Percentiles rank a stretch among this genome's conserved stretches.
Conservation (phyloP, 371 early-diverging fungal species). For the Mucor velutinosus region DNA sequence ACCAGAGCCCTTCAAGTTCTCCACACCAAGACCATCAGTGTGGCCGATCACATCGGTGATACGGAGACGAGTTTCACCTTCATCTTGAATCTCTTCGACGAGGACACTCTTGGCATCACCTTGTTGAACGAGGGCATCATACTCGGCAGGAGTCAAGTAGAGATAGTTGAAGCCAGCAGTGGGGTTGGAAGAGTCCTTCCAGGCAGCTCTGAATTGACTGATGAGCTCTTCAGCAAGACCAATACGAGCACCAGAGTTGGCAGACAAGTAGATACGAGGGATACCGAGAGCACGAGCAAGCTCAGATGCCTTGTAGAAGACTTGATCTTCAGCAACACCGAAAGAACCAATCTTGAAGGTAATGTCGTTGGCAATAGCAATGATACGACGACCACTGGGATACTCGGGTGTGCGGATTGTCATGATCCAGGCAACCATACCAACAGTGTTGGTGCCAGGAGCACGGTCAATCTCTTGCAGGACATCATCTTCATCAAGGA, state of each 20-base stretch:
- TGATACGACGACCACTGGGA: constrained; percentile 85
- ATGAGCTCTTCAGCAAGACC: constrained; percentile 95
- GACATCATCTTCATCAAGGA: constrained; percentile 80
- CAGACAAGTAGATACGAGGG: constrained; percentile 96
- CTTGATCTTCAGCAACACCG: constrained; percentile 91
- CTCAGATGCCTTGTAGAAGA: constrained; percentile 93
- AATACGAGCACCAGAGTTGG: constrained; percentile 99
- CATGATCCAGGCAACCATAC: constrained; percentile 97
- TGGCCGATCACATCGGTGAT: constrained; percentile 92
- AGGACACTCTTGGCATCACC: constrained; percentile 66
- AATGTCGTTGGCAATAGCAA: constrained; percentile 98
- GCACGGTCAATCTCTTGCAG: constrained; percentile 82
- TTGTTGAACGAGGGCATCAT: constrained; percentile 61
- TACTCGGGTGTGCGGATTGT: constrained; percentile 93
- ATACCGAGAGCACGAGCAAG: constrained; percentile 84
- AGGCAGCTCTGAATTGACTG: constrained; percentile 82
- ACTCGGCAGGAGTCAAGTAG: constrained; percentile 82
- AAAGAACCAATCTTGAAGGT: constrained; percentile 97
- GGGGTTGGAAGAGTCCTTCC: constrained; percentile 84
- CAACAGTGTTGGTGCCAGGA: constrained; percentile 90
- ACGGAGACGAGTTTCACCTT: constrained; percentile 80
- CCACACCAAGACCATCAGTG: constrained; percentile 95
- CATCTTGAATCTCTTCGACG: constrained; percentile 67
- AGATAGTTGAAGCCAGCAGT: constrained; percentile 90
- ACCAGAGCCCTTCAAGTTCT: constrained; percentile 97